Base-by-base conservation (phyloP, 2,329 filamentous ascomycete genomes). In the Claviceps sp. region DNA sequence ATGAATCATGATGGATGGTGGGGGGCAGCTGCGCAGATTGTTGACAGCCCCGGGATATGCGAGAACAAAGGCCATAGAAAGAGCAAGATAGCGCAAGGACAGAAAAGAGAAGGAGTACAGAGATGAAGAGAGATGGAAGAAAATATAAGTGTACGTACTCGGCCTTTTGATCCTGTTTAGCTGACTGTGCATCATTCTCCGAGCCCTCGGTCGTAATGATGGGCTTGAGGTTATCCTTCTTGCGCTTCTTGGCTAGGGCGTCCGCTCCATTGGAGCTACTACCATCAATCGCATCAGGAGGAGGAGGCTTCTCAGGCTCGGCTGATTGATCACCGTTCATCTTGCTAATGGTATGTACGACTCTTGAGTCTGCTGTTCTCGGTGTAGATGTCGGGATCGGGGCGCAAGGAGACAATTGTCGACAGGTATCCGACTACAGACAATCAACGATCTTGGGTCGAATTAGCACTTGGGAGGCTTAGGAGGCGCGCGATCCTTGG, bases 171-270 rank as follows among this genome's bases (percentile, higher is more conserved):
- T 51, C 69, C 64, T 64, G 66, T 40, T 44, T 48, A 22, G 34
- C 42, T 19, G 24, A 24, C 34, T 50, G 40, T 17, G 38, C 24
- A 22, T 45, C 47, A 46, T 19, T 39, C 14, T 45, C 50, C 10
- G 26, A 14, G 69, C 73, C 67, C 67, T 71, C 83, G 54, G 77
- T 85, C 42, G 84, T 88, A 68, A 88, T 84, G 63, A 88, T 87
- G 61, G 85, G 85, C 70, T 87, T 86, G 59, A 87, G 70, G 51
- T 76, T 77, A 43, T 84, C 81, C 75, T 88, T 88, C 73, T 84
- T 83, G 63, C 83, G 77, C 75, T 88, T 88, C 75, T 86, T 87
- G 22, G 62, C 61, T 24, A 57, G 54, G n/a, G 62, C 56, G 50
- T 59, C 64, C 50, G 57, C 60, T 51, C 63, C 61, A 54, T 68